Conservation (phyloP, 371 early-diverging fungal species). For the Funneliformis caledonium region DNA sequence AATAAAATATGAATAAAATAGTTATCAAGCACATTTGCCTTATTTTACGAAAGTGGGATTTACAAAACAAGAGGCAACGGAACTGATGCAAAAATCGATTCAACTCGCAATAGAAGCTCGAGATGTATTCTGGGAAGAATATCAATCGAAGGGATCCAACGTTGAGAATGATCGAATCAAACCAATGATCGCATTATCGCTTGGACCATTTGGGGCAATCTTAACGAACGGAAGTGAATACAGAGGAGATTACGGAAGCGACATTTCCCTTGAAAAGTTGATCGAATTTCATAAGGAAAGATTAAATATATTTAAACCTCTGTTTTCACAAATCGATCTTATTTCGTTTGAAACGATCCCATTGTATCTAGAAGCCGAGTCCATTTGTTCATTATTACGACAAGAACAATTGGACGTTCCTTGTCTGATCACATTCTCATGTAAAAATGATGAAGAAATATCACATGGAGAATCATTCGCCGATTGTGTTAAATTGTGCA, state of each 20-base stretch:
- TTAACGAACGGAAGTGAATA: constrained; percentile 67
- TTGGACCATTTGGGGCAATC: constrained; percentile 65
- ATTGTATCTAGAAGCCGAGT: constrained; percentile 54
- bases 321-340: constrained; percentile 47
- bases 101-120: constrained; percentile 52
- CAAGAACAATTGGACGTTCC: constrained; percentile 41
- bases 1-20: neutral
- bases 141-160: constrained; percentile 18
- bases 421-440: constrained; percentile 51
- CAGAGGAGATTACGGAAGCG: constrained; percentile 57
- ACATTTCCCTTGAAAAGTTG: constrained; percentile 46
- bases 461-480: constrained; percentile 52
- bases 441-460: constrained; percentile 48
- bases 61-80: constrained; percentile 43
- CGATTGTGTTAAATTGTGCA: constrained; percentile 20
- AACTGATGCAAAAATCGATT: constrained; percentile 51
- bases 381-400: constrained; percentile 48
- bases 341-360: constrained; percentile 69
- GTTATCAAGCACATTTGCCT: constrained; percentile 55
- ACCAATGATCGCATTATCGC: constrained; percentile 54
- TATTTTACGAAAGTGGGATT: constrained; percentile 51
- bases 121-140: constrained; percentile 44
- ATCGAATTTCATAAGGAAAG: constrained; percentile 53
- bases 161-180: neutral
- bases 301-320: constrained; percentile 42